A percentile compares a stretch with the other conserved stretches of the same genome.
Conservation (phyloP, 495 filamentous ascomycete genomes). For the Evernia prunastri region DNA sequence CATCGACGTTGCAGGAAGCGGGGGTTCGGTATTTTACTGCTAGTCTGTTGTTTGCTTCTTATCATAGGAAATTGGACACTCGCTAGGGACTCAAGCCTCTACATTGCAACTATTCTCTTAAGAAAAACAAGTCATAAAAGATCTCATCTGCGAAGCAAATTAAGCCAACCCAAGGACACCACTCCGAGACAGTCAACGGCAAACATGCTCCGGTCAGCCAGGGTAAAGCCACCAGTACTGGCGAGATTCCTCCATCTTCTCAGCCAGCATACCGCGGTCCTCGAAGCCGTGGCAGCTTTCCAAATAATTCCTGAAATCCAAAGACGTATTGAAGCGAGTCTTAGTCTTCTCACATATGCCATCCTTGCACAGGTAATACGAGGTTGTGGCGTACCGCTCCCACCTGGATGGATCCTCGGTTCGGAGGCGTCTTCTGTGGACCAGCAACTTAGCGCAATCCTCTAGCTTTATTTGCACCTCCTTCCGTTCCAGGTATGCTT, state of each 20-base stretch:
- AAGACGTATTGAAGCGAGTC: background rate
- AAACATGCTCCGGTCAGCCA: background rate
- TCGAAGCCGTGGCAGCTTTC: background rate
- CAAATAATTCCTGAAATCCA: background rate
- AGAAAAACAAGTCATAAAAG: background rate
- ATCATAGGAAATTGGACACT: background rate
- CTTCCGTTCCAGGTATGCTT: background rate
- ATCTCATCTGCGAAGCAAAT: background rate
- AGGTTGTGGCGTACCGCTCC: background rate
- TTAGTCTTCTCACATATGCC: background rate
- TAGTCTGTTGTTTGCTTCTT: no score
- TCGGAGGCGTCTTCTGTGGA: background rate
- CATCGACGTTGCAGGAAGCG: no score
- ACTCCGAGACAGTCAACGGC: background rate
- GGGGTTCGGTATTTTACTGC: no score
- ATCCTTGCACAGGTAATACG: background rate
- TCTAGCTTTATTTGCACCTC: background rate
- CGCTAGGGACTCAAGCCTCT: background rate
- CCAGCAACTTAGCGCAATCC: background rate
- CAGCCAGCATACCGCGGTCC: background rate
- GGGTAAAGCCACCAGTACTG: background rate
- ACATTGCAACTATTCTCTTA: background rate
- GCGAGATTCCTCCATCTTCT: background rate
- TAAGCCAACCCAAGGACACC: background rate
- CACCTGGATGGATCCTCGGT: background rate